Percentiles rank a stretch among this genome's conserved stretches.
These are phyloP conservation scores for Mycosphaerella sp. DNA, from an alignment of 2,329 filamentous ascomycete genomes.

Conservation along the genomic window DNA sequence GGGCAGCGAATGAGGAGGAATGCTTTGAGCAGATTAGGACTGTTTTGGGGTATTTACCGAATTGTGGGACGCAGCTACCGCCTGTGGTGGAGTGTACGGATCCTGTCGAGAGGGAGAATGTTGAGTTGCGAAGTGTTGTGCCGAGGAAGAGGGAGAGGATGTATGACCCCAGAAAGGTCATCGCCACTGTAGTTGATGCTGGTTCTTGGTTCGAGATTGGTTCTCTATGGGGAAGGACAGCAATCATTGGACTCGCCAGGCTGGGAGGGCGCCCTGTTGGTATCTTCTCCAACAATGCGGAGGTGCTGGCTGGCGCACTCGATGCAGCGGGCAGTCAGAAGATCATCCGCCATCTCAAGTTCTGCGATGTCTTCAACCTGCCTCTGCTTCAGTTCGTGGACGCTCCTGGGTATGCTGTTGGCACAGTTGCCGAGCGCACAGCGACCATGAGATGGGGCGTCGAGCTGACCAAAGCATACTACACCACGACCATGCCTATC, in stretches of 20 bases:
- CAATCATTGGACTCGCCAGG: slow-evolving; percentile 56
- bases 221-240: slow-evolving; percentile 55
- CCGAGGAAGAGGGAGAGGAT: slow-evolving; percentile 53
- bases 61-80: slow-evolving; percentile 51
- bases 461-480: slow-evolving; percentile 56
- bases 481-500: slow-evolving; percentile 56
- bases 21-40: slow-evolving; percentile 57
- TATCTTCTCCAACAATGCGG: slow-evolving; percentile 55
- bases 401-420: slow-evolving; percentile 58
- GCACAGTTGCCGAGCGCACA: slow-evolving; percentile 55
- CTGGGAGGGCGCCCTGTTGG: slow-evolving; percentile 54
- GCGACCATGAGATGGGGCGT: slow-evolving; percentile 62
- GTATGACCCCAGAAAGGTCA: slow-evolving; percentile 55
- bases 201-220: slow-evolving; percentile 60
- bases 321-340: slow-evolving; percentile 58
- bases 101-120: slow-evolving; percentile 45
- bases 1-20: slow-evolving; percentile 54
- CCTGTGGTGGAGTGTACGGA: slow-evolving; percentile 44
- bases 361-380: slow-evolving; percentile 61
- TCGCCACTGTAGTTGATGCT: slow-evolving; percentile 51
- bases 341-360: slow-evolving; percentile 54
- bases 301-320: slow-evolving; percentile 56
- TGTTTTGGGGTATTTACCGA: slow-evolving; percentile 53
- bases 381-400: slow-evolving; percentile 60
- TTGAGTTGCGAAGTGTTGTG: slow-evolving; percentile 50